Percentiles rank a stretch among this genome's conserved stretches.
phyloP scores from a whole-genome alignment of 169 alveolate species.

The Plasmodium blacklocki region DNA sequence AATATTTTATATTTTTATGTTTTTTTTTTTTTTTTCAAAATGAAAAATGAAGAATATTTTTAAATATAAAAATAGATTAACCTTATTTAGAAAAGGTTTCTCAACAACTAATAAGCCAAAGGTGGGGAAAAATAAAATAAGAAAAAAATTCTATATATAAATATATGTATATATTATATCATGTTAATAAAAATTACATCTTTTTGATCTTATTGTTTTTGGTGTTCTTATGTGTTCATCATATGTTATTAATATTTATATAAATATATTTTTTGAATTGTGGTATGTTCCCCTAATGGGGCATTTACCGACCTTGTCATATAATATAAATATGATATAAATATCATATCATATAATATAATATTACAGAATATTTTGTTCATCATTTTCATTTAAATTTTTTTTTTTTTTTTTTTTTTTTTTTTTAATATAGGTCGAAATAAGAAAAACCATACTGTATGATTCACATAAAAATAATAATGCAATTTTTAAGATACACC shows the following conservation, averaged over 20 bases:
- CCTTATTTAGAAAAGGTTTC: constrained; percentile 14
- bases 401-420: constrained; percentile 1
- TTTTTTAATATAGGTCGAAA: constrained; percentile 37
- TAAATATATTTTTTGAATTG: too few species aligned
- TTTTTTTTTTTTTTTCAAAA: not conserved
- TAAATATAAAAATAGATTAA: constrained; percentile 21
- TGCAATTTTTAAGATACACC: constrained; percentile 68
- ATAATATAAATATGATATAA: too few species aligned
- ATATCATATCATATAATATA: not conserved
- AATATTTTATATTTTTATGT: too few species aligned
- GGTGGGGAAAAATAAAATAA: constrained; percentile 23
- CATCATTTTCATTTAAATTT: not conserved
- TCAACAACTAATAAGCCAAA: constrained; percentile 26
- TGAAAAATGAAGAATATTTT: constrained; percentile 45
- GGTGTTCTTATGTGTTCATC: too few species aligned
- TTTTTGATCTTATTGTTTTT: too few species aligned
- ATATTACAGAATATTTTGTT: not conserved
- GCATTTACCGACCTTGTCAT: too few species aligned
- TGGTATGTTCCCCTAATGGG: too few species aligned
- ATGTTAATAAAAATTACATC: not conserved
- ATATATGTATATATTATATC: not conserved
- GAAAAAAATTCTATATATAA: constrained; percentile 2
- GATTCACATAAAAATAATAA: constrained; percentile 65
- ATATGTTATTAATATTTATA: too few species aligned
- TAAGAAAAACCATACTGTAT: constrained; percentile 50